Percentiles rank a stretch among this genome's conserved stretches.
Conservation (phyloP, 352 stramenopile species). For the Globisporangium viniferum region DNA sequence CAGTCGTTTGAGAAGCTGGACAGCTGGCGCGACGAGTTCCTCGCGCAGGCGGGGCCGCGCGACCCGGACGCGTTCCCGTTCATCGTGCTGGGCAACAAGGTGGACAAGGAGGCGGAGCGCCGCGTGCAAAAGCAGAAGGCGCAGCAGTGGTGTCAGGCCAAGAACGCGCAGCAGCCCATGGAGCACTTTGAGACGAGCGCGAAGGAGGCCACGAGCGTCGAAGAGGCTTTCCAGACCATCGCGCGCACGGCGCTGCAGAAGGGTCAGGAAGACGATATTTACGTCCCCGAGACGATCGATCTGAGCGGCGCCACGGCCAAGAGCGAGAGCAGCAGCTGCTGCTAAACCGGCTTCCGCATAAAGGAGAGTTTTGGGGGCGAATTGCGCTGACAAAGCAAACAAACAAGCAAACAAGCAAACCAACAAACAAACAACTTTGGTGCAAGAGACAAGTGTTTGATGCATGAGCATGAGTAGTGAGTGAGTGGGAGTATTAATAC, state of each 20-base stretch:
- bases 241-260: constrained; percentile 88
- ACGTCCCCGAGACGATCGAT: constrained; percentile 84
- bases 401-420: neutral
- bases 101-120: constrained; percentile 91
- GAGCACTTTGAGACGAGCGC: constrained; percentile 98
- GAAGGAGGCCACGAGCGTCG: constrained; percentile 96
- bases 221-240: constrained; percentile 95
- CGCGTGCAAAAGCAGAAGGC: constrained; percentile 88
- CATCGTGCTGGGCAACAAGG: constrained; percentile 98
- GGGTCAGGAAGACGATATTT: constrained; percentile 86
- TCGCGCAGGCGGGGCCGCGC: constrained; percentile 87
- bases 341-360: constrained; percentile 30
- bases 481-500: neutral
- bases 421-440: neutral
- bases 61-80: constrained; percentile 96
- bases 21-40: constrained; percentile 97
- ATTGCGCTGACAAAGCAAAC: neutral
- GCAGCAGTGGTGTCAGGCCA: constrained; percentile 91
- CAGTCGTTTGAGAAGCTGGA: constrained; percentile 97
- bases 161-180: constrained; percentile 87
- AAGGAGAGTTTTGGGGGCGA: neutral
- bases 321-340: constrained; percentile 67
- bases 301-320: constrained; percentile 71
- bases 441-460: neutral
- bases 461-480: neutral